These are phyloP conservation scores for Pythium phragmiticola DNA, from an alignment of 352 stramenopile species.

Conservation along the genomic window DNA sequence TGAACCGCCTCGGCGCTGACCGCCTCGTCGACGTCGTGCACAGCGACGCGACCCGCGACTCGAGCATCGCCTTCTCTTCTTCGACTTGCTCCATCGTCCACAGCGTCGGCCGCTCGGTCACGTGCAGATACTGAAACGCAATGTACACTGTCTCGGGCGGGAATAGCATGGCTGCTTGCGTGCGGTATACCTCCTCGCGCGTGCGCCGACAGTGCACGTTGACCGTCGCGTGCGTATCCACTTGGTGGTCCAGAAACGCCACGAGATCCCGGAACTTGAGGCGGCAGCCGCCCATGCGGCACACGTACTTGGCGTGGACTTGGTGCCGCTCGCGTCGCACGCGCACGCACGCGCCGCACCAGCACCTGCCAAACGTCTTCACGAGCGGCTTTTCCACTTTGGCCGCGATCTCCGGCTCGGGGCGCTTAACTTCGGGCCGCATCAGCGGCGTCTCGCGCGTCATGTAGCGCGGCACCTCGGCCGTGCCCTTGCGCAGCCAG, in stretches of 20 bases:
- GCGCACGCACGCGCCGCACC: slow-evolving; percentile 1
- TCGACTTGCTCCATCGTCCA: slow-evolving; percentile 54
- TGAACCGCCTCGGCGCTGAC: slow-evolving; percentile 1
- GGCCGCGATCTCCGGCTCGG: slow-evolving; percentile 9
- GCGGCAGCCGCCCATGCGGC: slow-evolving; percentile 15
- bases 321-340: not conserved
- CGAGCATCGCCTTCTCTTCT: slow-evolving; percentile 36
- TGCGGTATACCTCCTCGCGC: slow-evolving; percentile 36
- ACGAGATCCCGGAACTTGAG: slow-evolving; percentile 37
- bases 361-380: not conserved
- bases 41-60: slow-evolving; percentile 14
- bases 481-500: slow-evolving; percentile 3
- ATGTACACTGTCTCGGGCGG: slow-evolving; percentile 62
- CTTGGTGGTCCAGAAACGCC: slow-evolving; percentile 58
- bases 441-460: slow-evolving; percentile 6
- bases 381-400: slow-evolving; percentile 16
- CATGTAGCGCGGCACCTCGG: slow-evolving; percentile 14
- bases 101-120: slow-evolving; percentile 30
- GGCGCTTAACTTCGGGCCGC: slow-evolving; percentile 9
- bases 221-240: slow-evolving; percentile 45
- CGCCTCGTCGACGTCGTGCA: slow-evolving; percentile 4
- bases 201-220: slow-evolving; percentile 37
- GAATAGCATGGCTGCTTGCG: slow-evolving; percentile 29
- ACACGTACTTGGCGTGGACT: slow-evolving; percentile 12
- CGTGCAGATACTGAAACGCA: slow-evolving; percentile 38